Evolutionary conservation across 169 alveolate species (phyloP), one percentile per base, ranked within the genome.

Genomic region (Plasmodium chabaudi): DNA sequence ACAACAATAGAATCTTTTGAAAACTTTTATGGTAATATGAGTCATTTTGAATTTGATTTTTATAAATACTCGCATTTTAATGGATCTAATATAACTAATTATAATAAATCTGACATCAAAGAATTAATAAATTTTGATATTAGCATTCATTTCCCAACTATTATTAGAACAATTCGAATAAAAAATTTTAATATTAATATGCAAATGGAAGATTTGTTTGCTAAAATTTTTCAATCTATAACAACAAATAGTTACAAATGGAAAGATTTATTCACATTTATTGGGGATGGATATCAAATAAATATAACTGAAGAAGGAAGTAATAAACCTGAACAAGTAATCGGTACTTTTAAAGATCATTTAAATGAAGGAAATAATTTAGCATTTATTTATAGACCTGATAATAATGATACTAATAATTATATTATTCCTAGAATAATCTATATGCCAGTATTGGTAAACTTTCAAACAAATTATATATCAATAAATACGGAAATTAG

Each of bases 1-100:
- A 15, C 91, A 17, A 86, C 91, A n/a, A 87, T 86, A 9, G 71
- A 86, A 55, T 21, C 87, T 0, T 72, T 25, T 57, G 91, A 86
- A 70, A 70, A 86, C 23, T 86, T 59, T 49, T 86, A 69, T 55
- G 34, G 68, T 23, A 53, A 42, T 57, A 9, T 86, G 51, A 21
- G 87, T 19, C 86, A 86, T 51, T 53, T 25, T 15, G 87, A 70
- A 61, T 86, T 69, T 59, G 61, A 70, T 15, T 86, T 70, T 69
- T 64, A 42, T 9, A 71, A 47, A 46, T 68, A 53, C 7, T 12
- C 51, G 46, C 19, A 77, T 44, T 77, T 5, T 65, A 77, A 42
- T 21, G 77, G 65, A 67, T 27, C 9, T 5, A 46, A 82, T 15
- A 69, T 46, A 51, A 60, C 17, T 27, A 69, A 0, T 63, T 39